Percentiles rank a stretch among this genome's conserved stretches.
These are phyloP conservation scores for Bolboschoenoplectus hybrid DNA, from an alignment of 202 grass and related monocot species.

Conservation along the genomic window DNA sequence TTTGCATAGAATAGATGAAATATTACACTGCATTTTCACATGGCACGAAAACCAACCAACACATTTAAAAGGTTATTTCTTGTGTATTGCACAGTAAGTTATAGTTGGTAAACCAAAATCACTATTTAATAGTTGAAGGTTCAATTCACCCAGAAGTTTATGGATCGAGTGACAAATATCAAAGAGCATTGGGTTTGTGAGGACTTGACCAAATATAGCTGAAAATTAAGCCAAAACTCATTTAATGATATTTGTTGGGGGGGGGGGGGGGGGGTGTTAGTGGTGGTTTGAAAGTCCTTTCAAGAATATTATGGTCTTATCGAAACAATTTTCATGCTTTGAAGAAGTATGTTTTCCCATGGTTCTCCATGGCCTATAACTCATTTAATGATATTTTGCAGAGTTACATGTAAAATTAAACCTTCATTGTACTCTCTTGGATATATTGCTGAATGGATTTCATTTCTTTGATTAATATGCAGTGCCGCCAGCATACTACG, in stretches of 20 bases:
- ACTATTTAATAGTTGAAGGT: background rate
- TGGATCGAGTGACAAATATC: background rate
- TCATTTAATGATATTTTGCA: background rate
- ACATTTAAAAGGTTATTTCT: conserved; percentile 9
- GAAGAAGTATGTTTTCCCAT: background rate
- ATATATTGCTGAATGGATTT: background rate
- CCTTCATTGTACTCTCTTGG: background rate
- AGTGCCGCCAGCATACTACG: conserved; percentile 97
- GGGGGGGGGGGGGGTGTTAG: too few species aligned
- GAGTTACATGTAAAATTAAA: background rate
- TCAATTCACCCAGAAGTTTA: background rate
- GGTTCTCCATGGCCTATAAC: background rate
- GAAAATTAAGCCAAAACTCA: background rate
- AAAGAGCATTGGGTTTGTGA: background rate
- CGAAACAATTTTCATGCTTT: background rate
- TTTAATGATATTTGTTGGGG: too few species aligned
- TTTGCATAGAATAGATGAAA: background rate
- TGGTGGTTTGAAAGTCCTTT: background rate
- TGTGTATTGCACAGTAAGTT: background rate
- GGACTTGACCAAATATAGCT: background rate
- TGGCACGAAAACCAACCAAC: background rate
- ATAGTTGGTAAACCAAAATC: background rate
- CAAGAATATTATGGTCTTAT: background rate
- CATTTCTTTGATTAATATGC: conserved; percentile 21
- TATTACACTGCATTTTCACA: background rate